Conservation (phyloP, 805 yeast genomes). For the Ogataea paradorogensis region DNA sequence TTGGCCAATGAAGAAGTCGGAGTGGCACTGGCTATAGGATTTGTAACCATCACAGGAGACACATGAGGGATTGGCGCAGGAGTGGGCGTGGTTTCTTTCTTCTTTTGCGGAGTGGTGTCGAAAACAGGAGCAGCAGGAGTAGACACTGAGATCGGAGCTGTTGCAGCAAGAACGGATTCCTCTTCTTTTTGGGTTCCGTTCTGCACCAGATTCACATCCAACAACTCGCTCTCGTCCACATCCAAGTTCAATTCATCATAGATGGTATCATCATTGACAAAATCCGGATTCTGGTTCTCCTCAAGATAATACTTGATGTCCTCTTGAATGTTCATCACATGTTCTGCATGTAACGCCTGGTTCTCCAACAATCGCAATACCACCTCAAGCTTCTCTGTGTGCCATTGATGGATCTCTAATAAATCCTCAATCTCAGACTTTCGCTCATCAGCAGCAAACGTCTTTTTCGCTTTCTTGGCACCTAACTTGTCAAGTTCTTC, state of each 20-base stretch:
- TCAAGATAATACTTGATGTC: slow-evolving; percentile 93
- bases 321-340: slow-evolving; percentile 73
- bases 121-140: slow-evolving; percentile 12
- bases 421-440: slow-evolving; percentile 60
- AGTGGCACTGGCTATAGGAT: slow-evolving; percentile 2
- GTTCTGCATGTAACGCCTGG: slow-evolving; percentile 72
- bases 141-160: slow-evolving; percentile 7
- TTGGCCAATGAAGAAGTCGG: slow-evolving; percentile 18
- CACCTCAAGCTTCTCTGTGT: slow-evolving; percentile 72
- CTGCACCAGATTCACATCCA: slow-evolving; percentile 22
- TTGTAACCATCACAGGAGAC: slow-evolving; percentile 2
- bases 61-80: slow-evolving; percentile 11
- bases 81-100: slow-evolving; percentile 9
- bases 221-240: slow-evolving; percentile 36
- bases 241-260: slow-evolving; percentile 83
- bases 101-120: background rate
- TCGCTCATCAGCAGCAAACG: slow-evolving; percentile 43
- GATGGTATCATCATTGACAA: slow-evolving; percentile 89
- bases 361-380: slow-evolving; percentile 74
- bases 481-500: slow-evolving; percentile 59
- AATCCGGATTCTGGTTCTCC: slow-evolving; percentile 89
- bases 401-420: slow-evolving; percentile 75
- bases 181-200: slow-evolving; percentile 17
- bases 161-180: slow-evolving; percentile 14
- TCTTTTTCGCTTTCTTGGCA: slow-evolving; percentile 51